Evolutionary conservation across 768 basidiomycete species (phyloP), one percentile per base, ranked within the genome.

Genomic region (Dictyophora rubrovolvata): DNA sequence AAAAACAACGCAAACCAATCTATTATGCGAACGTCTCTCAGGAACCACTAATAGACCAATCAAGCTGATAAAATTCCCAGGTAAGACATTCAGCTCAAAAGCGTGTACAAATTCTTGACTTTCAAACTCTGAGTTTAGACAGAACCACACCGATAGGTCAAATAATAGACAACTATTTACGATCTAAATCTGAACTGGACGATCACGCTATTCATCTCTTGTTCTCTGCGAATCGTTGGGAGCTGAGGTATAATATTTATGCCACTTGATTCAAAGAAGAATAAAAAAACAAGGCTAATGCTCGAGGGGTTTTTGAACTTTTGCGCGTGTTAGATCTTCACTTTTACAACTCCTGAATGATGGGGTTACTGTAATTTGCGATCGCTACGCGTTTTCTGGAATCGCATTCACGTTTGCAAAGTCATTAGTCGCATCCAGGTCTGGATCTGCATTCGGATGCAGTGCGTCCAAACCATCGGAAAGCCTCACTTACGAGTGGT

Each of bases 201-300:
- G 93, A 97, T 72, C 87, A 77, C 61, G 89, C 86, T 1, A 85
- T 98, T 53, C 95, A 98, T 68, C 82, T 97, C 2, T 80, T 99
- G 58, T 98, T 99, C 76, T 86, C 92, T 48, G 96, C 94, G 1
- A 99, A 99, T 68, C 81, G 95, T 36, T 98, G 96, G 96, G 94
- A 98, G 69, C 81, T 87, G 62, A 86, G 87, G 90, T 95, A 60
- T 66, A 76, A n/a, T n/a, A n/a, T n/a, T n/a, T 72, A 7, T 52
- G 17, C n/a, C n/a, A n/a, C 16, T 21, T 17, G 17, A 33, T 53
- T 54, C 55, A 28, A 12, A 11, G 8, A 34, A 20, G 7, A 42
- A 42, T 2, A 42, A 42, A 5, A 42, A 42, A 42, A 42, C 12
- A 42, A 42, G 18, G 22, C 3, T 55, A 34, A 33, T 48, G 34